Base-by-base conservation (phyloP, 768 basidiomycete genomes). In the Lactarius sanguifluus region DNA sequence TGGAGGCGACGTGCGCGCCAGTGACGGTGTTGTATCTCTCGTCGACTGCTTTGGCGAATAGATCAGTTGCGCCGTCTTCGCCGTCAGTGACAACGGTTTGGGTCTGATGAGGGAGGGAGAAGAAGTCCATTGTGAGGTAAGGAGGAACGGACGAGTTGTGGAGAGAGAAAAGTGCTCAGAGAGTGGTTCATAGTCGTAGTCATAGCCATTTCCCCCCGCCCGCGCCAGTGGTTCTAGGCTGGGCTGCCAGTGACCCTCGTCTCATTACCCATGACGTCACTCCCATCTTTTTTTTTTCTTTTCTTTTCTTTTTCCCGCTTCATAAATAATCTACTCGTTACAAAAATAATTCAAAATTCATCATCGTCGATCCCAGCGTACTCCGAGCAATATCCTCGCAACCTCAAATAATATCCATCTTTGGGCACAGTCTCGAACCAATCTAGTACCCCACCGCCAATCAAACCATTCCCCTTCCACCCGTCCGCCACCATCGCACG, bases 41-140 rank as follows among this genome's bases (percentile, higher is more conserved):
- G 34, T 80, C 77, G 67, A 88, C 82, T 47, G 86, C 86, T 59
- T 81, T 78, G 5, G 86, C 85, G 72, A 88, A 87, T 45, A 77
- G 71, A 72, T 79, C 77, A 67, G 78, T 75, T 28, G 74, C 64
- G 65, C 76, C 76, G 34, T 69, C 67, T 28, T 71, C 63, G 34
- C 56, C 68, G 18, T 70, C 70, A 7, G 65, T 61, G 28, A 59
- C 30, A 20, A 36, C 30, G 1, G 62, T 55, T 1, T 70, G 69
- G 6, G 36, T 60, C 56, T 60, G 58, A 52, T 69, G 70, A 5
- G 62, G 58, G 20, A 70, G 68, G 61, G 70, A 66, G 55, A 71
- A 71, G 70, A 71, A 71, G 59, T 71, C 70, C 70, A 71, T 71
- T 36, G 41, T 30, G 57, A 58, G 40, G 50, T 25, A 20, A 18